Evolutionary conservation across 78 protist species (phyloP), one percentile per base, ranked within the genome.

Genomic region (Speleostelium caveatum): DNA sequence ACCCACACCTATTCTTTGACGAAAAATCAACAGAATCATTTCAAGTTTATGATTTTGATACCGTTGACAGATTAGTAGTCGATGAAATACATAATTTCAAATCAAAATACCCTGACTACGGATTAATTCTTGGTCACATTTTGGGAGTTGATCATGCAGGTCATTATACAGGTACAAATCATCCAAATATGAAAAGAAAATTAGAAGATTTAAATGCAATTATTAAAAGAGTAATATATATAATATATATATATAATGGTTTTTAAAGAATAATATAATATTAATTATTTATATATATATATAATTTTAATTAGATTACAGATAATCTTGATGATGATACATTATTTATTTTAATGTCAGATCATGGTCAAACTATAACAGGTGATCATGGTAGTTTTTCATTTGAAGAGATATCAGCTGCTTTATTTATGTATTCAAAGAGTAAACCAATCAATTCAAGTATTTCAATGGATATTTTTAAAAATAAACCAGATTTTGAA

Each of bases 341-440:
- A 33, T 38, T 95, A 41, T 78, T 98, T 45, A 6, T 96, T 32
- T 80, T 97, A 45, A 7, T 96, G 38, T 98, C 98, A 16, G 99
- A 98, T 88, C 99, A 98, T 58, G 99, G 99, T n/a, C 95, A 96
- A 96, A 97, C 97, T 6, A 45, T 55, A 22, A 71, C 35, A 14
- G 96, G 96, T 14, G 83, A 96, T 56, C 97, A 96, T 71, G 97
- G 97, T 33, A 94, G 96, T 19, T 78, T 78, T 33, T 53, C 71
- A 28, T 7, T 1, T 7, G 76, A 71, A 14, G 95, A 90, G 65
- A 65, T 45, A 19, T 63, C 51, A 14, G 75, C 94, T 2, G 86
- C 79, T n/a, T 36, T 94, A 28, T 73, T 94, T 28, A 72, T 53
- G 24, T 79, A 79, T 45, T 42, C 86, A 33, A 28, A 38, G 38